Conservation (phyloP, 1,284 basidiomycete genomes). For the Ustilago nuda region DNA sequence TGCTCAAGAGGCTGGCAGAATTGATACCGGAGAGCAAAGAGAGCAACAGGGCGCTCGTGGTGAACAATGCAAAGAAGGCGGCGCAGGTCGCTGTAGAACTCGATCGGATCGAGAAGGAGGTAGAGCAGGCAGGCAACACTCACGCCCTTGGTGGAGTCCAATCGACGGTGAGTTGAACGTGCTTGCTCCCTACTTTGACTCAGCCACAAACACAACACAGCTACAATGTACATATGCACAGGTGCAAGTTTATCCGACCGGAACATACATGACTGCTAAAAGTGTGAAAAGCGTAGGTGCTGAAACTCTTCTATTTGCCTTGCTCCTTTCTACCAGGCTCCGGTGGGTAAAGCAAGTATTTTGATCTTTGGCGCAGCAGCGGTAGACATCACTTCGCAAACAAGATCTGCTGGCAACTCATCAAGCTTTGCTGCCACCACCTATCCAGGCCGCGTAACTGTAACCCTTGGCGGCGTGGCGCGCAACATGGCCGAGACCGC, state of each 20-base stretch:
- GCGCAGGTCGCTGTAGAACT: constrained; percentile 84
- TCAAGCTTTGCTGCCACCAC: constrained; percentile 73
- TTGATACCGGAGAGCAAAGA: constrained; percentile 76
- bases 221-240: constrained; percentile 25
- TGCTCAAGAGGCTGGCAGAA: constrained; percentile 85
- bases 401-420: constrained; percentile 12
- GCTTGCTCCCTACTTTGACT: background rate
- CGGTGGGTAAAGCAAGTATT: constrained; percentile 20
- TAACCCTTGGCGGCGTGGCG: constrained; percentile 89
- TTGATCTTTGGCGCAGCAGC: constrained; percentile 63
- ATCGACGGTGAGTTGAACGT: constrained; percentile 31
- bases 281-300: constrained; percentile 12
- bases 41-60: constrained; percentile 85
- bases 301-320: constrained; percentile 12
- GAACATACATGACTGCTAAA: background rate
- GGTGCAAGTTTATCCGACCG: background rate
- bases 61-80: constrained; percentile 91
- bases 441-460: constrained; percentile 78
- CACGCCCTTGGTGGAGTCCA: constrained; percentile 32
- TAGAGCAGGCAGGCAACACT: constrained; percentile 17
- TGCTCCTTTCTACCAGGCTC: background rate
- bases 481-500: constrained; percentile 93
- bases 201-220: background rate
- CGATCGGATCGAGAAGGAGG: constrained; percentile 72
- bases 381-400: constrained; percentile 62